Evolutionary conservation across 2,329 filamentous ascomycete species (phyloP).

Genomic region (Capronia americana): DNA sequence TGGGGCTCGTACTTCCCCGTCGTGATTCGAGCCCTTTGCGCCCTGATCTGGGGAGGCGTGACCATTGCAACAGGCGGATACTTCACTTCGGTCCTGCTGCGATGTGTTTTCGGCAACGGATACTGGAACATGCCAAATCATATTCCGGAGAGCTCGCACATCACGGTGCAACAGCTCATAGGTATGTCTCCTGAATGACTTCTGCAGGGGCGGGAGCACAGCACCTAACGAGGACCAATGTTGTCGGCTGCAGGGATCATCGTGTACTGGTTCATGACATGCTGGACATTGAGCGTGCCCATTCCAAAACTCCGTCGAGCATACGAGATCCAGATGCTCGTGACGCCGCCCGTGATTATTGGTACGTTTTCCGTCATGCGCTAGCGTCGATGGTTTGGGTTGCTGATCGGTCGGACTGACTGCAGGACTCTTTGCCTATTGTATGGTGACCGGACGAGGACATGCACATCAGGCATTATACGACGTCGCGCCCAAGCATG

Average conservation of each 20-base stretch:
- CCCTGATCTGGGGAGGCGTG: conserved; percentile 13
- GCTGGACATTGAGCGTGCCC: conserved; percentile 20
- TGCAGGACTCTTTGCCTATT: conserved; percentile 24
- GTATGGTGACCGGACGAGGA: conserved; percentile 26
- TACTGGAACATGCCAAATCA: conserved; percentile 46
- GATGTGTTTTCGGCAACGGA: conserved; percentile 45
- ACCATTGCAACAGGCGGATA: conserved; percentile 28
- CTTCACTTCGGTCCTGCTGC: conserved; percentile 40
- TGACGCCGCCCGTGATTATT: conserved; percentile 25
- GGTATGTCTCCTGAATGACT: conserved; percentile 36
- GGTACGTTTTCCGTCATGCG: conserved; percentile 8
- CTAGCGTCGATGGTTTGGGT: background rate
- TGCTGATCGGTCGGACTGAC: conserved; percentile 8
- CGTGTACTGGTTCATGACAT: conserved; percentile 26
- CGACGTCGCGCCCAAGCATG: conserved; percentile 22
- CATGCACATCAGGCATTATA: conserved; percentile 23
- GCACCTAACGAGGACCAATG: conserved; percentile 8
- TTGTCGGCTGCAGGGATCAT: conserved; percentile 18
- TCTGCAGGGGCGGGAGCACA: too few relatives aligned
- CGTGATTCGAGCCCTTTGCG: conserved; percentile 44
- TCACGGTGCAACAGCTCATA: conserved; percentile 47
- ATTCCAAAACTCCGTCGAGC: conserved; percentile 23
- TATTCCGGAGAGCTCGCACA: conserved; percentile 44
- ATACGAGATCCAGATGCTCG: conserved; percentile 24
- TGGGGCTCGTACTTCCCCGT: conserved; percentile 54